A percentile compares a stretch with the other conserved stretches of the same genome.
Conservation (phyloP, 176 grass and related monocot species). For the Chloris gayana region DNA sequence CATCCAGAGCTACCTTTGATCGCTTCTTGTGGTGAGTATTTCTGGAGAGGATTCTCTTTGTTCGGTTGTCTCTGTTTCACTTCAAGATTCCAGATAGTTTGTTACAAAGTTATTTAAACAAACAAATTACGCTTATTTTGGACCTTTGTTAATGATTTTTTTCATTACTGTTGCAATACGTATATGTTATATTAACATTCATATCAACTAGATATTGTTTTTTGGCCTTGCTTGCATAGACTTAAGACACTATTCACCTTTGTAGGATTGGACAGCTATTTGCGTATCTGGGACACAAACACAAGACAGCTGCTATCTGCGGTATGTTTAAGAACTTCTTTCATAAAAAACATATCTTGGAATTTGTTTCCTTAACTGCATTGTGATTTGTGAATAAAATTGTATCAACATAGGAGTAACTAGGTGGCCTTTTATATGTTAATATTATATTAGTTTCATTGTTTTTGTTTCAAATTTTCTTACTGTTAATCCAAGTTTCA, state of each 20-base stretch:
- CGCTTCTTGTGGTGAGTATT: conserved; percentile 88
- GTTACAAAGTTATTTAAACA: background rate
- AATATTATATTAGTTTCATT: background rate
- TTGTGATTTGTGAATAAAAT: background rate
- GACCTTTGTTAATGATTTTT: background rate
- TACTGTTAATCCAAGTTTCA: background rate
- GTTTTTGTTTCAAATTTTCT: background rate
- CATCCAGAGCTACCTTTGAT: conserved; percentile 83
- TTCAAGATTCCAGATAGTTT: background rate
- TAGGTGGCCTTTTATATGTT: background rate
- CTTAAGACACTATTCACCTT: conserved; percentile 14
- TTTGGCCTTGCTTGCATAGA: conserved; percentile 15
- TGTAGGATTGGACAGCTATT: conserved; percentile 84
- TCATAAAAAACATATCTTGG: background rate
- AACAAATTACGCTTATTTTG: background rate
- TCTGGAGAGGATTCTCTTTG: background rate
- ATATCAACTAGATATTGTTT: background rate
- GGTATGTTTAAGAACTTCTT: conserved; percentile 45
- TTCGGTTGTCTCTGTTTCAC: background rate
- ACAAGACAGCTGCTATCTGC: conserved; percentile 78
- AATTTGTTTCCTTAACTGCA: conserved; percentile 11
- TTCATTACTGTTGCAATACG: background rate
- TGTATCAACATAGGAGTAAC: conserved; percentile 25
- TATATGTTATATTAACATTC: background rate
- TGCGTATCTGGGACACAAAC: conserved; percentile 92